A percentile compares a stretch with the other conserved stretches of the same genome.
These are phyloP conservation scores for Artemisia annua DNA, from an alignment of 129 eudicot species.

Conservation along the genomic window DNA sequence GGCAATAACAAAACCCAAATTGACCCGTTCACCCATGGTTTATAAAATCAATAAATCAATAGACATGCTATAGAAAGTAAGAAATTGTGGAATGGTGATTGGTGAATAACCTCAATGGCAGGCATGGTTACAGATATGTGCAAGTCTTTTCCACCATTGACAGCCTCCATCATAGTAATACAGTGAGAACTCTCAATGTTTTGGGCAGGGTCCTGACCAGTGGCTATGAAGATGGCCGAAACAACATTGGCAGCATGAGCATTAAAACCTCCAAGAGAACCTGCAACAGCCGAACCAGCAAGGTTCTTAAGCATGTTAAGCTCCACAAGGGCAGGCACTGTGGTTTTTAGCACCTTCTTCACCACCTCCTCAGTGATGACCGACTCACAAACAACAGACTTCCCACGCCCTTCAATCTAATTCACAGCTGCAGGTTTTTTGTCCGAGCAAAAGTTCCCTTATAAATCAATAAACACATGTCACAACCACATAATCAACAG, in stretches of 20 bases:
- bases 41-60: background rate
- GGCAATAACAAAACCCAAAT: no score
- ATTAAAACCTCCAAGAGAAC: slow-evolving; percentile 78
- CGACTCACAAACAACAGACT: slow-evolving; percentile 73
- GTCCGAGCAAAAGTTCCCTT: slow-evolving; percentile 75
- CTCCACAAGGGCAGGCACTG: slow-evolving; percentile 67
- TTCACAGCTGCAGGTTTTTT: slow-evolving; percentile 71
- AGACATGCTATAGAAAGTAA: background rate
- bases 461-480: slow-evolving; percentile 15
- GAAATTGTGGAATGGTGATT: background rate
- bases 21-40: background rate
- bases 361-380: slow-evolving; percentile 60
- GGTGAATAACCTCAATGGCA: slow-evolving; percentile 57
- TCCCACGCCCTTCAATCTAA: slow-evolving; percentile 81
- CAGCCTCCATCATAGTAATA: slow-evolving; percentile 75
- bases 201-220: slow-evolving; percentile 81
- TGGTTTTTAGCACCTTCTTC: slow-evolving; percentile 65
- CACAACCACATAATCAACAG: slow-evolving; percentile 1
- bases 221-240: slow-evolving; percentile 70
- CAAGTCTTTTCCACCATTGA: slow-evolving; percentile 61
- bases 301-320: slow-evolving; percentile 84
- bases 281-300: slow-evolving; percentile 77
- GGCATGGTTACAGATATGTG: slow-evolving; percentile 79
- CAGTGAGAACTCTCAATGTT: slow-evolving; percentile 77
- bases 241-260: slow-evolving; percentile 82